phyloP scores from a whole-genome alignment of 257 asterid genomes.

The Buddleja alternifolia region DNA sequence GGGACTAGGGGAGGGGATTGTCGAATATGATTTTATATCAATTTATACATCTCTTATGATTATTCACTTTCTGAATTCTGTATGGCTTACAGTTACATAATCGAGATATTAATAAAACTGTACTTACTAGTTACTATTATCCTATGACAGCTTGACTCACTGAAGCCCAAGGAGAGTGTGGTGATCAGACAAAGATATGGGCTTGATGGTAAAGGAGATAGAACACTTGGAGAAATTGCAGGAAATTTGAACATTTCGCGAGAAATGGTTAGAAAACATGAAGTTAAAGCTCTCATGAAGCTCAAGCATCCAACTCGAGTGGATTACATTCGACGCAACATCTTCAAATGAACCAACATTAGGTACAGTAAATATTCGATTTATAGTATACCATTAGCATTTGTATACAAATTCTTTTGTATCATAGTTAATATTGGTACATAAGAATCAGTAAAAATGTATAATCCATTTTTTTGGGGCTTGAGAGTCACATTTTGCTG shows the following conservation, averaged over 20 bases:
- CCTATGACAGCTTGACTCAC: conserved; percentile 78
- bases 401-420: conserved; percentile 33
- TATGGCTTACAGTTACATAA: no score
- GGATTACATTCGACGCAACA: conserved; percentile 76
- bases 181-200: conserved; percentile 96
- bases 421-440: conserved; percentile 36
- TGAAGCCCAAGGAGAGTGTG: conserved; percentile 95
- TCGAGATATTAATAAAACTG: no score
- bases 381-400: no score
- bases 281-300: conserved; percentile 94
- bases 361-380: no score
- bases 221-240: conserved; percentile 94
- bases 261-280: conserved; percentile 96
- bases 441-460: conserved; percentile 30
- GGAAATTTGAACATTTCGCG: conserved; percentile 89
- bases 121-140: neutral
- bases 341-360: conserved; percentile 42
- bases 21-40: no score
- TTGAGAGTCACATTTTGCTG: conserved; percentile 22
- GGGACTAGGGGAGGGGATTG: no score
- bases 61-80: no score
- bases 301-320: conserved; percentile 93
- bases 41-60: no score
- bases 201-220: conserved; percentile 88
- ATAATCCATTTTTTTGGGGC: conserved; percentile 38